These are phyloP conservation scores for Skeletonema menzelii DNA, from an alignment of 108 stramenopile genomes.

Conservation along the genomic window DNA sequence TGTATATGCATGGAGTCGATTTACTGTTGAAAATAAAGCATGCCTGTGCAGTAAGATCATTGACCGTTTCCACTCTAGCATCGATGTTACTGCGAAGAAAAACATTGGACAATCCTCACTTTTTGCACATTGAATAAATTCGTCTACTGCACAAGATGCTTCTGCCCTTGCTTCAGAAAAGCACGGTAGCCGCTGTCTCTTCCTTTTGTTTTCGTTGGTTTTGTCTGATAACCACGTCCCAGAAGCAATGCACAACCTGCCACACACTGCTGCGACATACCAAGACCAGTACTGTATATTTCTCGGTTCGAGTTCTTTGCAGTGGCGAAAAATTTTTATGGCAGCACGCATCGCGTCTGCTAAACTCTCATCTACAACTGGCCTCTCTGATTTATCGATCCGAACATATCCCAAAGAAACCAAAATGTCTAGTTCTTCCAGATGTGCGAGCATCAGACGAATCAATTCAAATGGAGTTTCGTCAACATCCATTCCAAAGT, in stretches of 20 bases:
- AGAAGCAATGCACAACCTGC: constrained; percentile 38
- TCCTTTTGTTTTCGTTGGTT: not conserved
- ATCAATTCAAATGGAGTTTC: constrained; percentile 43
- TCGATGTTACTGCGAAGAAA: constrained; percentile 36
- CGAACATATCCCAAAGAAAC: constrained; percentile 17
- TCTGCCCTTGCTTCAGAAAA: constrained; percentile 11
- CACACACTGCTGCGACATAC: constrained; percentile 41
- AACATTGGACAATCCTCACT: constrained; percentile 31
- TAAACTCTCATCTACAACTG: constrained; percentile 29
- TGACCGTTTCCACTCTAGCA: constrained; percentile 40
- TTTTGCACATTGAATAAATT: constrained; percentile 26
- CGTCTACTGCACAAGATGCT: constrained; percentile 18
- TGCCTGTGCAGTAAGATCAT: constrained; percentile 20
- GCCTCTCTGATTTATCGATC: constrained; percentile 14
- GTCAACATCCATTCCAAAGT: constrained; percentile 3
- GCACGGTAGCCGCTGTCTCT: constrained; percentile 13
- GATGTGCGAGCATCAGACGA: constrained; percentile 8
- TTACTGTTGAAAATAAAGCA: constrained; percentile 19
- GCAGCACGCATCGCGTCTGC: constrained; percentile 22
- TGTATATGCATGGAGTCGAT: constrained; percentile 23
- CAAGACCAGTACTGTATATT: constrained; percentile 42
- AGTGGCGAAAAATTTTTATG: constrained; percentile 20
- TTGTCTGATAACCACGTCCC: constrained; percentile 5
- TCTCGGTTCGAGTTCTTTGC: constrained; percentile 27
- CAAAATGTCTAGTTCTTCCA: constrained; percentile 22